Conservation (phyloP, 495 filamentous ascomycete species). For the Penicillium roqueforti region DNA sequence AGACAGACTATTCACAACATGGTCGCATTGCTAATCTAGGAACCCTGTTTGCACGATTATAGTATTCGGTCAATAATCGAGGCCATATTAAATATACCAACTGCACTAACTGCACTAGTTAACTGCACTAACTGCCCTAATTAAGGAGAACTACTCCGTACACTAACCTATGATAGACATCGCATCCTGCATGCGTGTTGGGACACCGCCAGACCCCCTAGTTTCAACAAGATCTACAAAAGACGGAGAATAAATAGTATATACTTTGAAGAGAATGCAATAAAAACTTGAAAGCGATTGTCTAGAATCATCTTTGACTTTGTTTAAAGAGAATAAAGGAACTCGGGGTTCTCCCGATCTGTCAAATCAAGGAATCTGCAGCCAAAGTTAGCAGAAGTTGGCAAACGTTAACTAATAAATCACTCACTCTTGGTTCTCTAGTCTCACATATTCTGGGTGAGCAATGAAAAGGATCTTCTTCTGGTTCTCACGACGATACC, state of each 20-base stretch:
- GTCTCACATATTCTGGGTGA: slow-evolving; percentile 54
- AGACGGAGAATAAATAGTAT: no score
- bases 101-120: no score
- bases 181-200: not conserved
- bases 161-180: not conserved
- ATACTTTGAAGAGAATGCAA: no score
- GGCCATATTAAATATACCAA: no score
- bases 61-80: not conserved
- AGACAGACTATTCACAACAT: not conserved
- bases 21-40: not conserved
- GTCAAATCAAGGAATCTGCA: slow-evolving; percentile 52
- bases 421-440: slow-evolving; percentile 63
- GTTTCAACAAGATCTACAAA: slow-evolving; percentile 2
- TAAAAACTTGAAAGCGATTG: no score
- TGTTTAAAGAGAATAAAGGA: slow-evolving; percentile 32
- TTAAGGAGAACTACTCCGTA: no score
- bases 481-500: slow-evolving; percentile 57
- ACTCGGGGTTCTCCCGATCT: slow-evolving; percentile 45
- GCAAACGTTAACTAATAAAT: not conserved
- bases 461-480: slow-evolving; percentile 54
- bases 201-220: not conserved
- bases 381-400: slow-evolving; percentile 3
- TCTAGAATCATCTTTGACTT: no score
- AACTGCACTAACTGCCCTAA: no score
- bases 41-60: not conserved